These are phyloP conservation scores for Westerdykella ornata DNA, from an alignment of 2,329 filamentous ascomycete species.

Conservation along the genomic window DNA sequence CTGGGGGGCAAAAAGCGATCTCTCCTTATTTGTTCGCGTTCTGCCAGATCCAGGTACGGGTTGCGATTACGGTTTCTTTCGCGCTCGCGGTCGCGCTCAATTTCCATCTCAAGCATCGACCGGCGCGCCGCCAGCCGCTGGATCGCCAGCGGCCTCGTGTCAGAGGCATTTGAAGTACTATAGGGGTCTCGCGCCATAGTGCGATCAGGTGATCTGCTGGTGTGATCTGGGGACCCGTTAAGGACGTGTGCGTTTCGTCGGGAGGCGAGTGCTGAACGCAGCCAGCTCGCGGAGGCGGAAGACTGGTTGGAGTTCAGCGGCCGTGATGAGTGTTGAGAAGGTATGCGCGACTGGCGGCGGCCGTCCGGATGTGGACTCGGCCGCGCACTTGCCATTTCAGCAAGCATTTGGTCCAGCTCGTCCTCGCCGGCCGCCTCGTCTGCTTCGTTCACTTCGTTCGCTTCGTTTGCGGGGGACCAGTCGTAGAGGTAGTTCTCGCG, in stretches of 20 bases:
- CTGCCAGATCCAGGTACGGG: neutral
- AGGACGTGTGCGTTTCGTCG: conserved; percentile 37
- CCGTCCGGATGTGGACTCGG: conserved; percentile 34
- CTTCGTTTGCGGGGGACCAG: conserved; percentile 49
- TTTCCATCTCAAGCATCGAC: conserved; percentile 11
- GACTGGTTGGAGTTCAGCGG: conserved; percentile 19
- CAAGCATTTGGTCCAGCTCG: conserved; percentile 38
- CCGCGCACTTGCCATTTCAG: conserved; percentile 37
- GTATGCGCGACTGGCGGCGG: conserved; percentile 24
- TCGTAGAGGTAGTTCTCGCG: conserved; percentile 53
- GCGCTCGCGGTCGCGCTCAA: conserved; percentile 9
- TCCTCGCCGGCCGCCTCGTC: conserved; percentile 31
- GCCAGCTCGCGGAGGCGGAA: conserved; percentile 26
- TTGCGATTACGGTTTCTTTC: neutral
- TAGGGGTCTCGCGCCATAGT: conserved; percentile 22
- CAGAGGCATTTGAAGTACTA: conserved; percentile 9
- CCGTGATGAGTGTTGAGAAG: conserved; percentile 17
- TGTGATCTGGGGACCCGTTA: conserved; percentile 31
- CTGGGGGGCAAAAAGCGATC: too few relatives aligned
- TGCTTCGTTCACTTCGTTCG: conserved; percentile 37
- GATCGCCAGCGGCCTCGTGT: conserved; percentile 19
- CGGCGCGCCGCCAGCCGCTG: conserved; percentile 27
- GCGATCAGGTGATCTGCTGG: conserved; percentile 11
- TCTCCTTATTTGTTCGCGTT: neutral
- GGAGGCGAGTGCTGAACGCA: conserved; percentile 37